Evolutionary conservation across 352 stramenopile species (phyloP), one percentile per base, ranked within the genome.

Genomic region (Blastocystis sp.): DNA sequence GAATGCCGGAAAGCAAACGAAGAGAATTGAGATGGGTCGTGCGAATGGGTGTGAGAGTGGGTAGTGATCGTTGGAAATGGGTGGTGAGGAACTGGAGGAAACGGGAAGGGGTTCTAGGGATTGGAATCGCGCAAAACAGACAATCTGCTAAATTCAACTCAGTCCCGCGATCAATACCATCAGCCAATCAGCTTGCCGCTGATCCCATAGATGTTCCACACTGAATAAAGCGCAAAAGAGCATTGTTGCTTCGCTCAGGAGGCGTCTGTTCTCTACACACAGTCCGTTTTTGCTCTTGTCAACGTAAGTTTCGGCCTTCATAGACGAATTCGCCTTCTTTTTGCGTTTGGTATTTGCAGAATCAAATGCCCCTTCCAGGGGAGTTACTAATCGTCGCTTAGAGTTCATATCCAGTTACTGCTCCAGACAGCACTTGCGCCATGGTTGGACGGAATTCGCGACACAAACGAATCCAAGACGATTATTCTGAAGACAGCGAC

Each of bases 401-500:
- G 48, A 56, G 48, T 56, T 7, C 14, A 56, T 56, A 56, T 56
- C 14, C 14, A 7, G 48, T 14, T 14, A 56, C 48, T 17, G 48
- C 14, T 17, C 14, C 14, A 17, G 48, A 17, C 48, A 56, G 14
- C 48, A 56, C 48, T 17, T 7, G 5, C 14, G 5, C 34, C 34
- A 84, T 84, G 74, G 74, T 53, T 45, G 53, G 19, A 28, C 74
- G 74, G 23, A 84, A 43, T 45, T 59, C 56, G 19, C 59, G 56
- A 62, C 56, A 59, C 40, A 53, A 66, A 45, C 38, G 52, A 67
- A 5, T 41, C 21, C 74, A 84, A 34, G 74, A 84, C 38, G 59
- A 66, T 11, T 84, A 84, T 59, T 43, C 56, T 2, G 74, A 84
- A 45, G 74, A 84, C 4, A 67, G 52, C 52, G 60, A 84, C 43